A percentile compares a stretch with the other conserved stretches of the same genome.
Evolutionary conservation across 1,139 yeast species (phyloP).

Genomic region (Geotrichum restrictum): DNA sequence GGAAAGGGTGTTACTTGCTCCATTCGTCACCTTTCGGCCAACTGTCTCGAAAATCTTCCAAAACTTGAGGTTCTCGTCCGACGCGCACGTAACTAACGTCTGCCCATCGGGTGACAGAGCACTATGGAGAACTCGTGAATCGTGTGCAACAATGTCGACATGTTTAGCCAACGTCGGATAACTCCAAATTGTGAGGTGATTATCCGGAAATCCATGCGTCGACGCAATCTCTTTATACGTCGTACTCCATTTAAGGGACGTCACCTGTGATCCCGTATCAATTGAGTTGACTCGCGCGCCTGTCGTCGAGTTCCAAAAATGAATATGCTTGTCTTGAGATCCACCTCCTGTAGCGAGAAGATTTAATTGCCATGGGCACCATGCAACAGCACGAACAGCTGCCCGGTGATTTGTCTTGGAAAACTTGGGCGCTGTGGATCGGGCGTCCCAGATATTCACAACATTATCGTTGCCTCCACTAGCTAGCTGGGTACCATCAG

Average conservation of each 20-base stretch:
- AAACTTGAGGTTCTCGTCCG: conserved; percentile 93
- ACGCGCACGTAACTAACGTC: conserved; percentile 90
- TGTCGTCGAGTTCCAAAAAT: conserved; percentile 92
- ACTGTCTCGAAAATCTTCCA: conserved; percentile 80
- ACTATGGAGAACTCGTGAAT: conserved; percentile 78
- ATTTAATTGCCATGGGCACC: conserved; percentile 88
- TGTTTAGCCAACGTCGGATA: conserved; percentile 84
- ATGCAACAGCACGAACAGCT: conserved; percentile 91
- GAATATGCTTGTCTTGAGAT: conserved; percentile 79
- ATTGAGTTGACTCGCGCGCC: conserved; percentile 84
- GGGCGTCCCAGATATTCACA: conserved; percentile 91
- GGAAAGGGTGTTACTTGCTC: conserved; percentile 28
- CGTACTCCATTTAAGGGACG: conserved; percentile 88
- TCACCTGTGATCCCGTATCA: conserved; percentile 90
- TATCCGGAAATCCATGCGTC: conserved; percentile 90
- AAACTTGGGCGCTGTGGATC: conserved; percentile 69
- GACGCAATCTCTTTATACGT: conserved; percentile 81
- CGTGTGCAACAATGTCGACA: conserved; percentile 89
- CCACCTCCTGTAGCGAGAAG: conserved; percentile 96
- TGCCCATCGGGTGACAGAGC: conserved; percentile 86
- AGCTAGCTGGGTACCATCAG: conserved; percentile 81
- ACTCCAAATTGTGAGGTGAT: conserved; percentile 76
- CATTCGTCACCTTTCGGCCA: conserved; percentile 36
- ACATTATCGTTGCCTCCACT: conserved; percentile 94
- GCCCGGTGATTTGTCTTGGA: conserved; percentile 80